phyloP scores from a whole-genome alignment of 2,329 filamentous ascomycete species.

The Claviceps sorghi region DNA sequence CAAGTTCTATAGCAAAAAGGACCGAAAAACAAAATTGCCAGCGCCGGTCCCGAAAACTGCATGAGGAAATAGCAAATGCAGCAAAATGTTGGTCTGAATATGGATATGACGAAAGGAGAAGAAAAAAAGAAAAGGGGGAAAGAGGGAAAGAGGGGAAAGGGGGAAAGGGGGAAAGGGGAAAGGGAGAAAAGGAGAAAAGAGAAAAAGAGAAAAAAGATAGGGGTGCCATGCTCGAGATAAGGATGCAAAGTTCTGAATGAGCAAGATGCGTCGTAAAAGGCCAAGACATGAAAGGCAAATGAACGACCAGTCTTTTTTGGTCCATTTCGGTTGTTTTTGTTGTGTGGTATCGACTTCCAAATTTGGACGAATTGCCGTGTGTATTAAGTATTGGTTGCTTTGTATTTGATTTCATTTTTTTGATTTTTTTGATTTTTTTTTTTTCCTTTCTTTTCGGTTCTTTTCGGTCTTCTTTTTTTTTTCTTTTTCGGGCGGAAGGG shows the following conservation, averaged over 20 bases:
- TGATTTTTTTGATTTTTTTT: neutral
- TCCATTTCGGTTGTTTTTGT: neutral
- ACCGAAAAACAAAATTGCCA: constrained; percentile 10
- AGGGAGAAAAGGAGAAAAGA: no score
- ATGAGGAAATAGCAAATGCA: constrained; percentile 4
- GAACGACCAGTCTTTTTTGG: neutral
- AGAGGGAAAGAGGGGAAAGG: no score
- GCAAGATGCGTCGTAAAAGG: neutral
- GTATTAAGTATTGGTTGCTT: neutral
- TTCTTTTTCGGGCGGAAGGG: no score
- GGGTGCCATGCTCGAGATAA: constrained; percentile 1
- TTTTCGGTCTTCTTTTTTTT: neutral
- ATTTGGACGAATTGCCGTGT: neutral
- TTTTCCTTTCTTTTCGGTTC: neutral
- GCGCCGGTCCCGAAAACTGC: constrained; percentile 1
- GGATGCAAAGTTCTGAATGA: neutral
- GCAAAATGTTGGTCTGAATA: constrained; percentile 2
- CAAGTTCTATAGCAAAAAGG: constrained; percentile 2
- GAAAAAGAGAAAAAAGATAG: no score
- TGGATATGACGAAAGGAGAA: neutral
- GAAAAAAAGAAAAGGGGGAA: neutral
- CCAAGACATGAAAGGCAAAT: neutral
- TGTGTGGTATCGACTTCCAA: neutral
- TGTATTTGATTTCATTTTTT: no score
- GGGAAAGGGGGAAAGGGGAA: no score